A percentile compares a stretch with the other conserved stretches of the same genome.
phyloP scores from a whole-genome alignment of 257 asterid species.

The Fraxinus cuspidata region DNA sequence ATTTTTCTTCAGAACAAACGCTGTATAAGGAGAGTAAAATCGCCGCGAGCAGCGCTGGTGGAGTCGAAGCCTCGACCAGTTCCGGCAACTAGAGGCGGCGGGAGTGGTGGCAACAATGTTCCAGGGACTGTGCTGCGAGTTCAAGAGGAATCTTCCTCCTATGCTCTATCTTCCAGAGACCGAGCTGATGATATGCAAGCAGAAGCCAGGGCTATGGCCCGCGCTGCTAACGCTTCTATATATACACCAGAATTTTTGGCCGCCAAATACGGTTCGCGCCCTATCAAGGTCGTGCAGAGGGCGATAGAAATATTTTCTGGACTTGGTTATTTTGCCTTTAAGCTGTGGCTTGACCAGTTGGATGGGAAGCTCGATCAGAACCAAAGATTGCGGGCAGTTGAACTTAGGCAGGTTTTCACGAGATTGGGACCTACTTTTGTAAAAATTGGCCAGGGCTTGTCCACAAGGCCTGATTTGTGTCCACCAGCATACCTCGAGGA shows the following conservation, averaged over 20 bases:
- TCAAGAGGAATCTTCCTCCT: slow-evolving; percentile 27
- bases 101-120: slow-evolving; percentile 28
- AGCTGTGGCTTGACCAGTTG: slow-evolving; percentile 73
- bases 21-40: slow-evolving; percentile 7
- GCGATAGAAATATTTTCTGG: slow-evolving; percentile 69
- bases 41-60: slow-evolving; percentile 66
- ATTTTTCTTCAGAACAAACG: neutral
- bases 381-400: slow-evolving; percentile 67
- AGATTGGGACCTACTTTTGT: slow-evolving; percentile 94
- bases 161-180: slow-evolving; percentile 46
- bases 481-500: slow-evolving; percentile 87
- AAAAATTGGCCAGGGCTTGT: slow-evolving; percentile 93
- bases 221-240: slow-evolving; percentile 78
- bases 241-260: slow-evolving; percentile 67
- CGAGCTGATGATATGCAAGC: slow-evolving; percentile 94
- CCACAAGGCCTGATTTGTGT: slow-evolving; percentile 95
- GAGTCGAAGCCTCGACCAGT: slow-evolving; percentile 63
- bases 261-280: slow-evolving; percentile 68
- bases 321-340: slow-evolving; percentile 71
- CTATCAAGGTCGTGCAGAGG: slow-evolving; percentile 67
- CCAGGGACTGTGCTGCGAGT: slow-evolving; percentile 30
- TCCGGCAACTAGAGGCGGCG: slow-evolving; percentile 47
- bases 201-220: slow-evolving; percentile 88
- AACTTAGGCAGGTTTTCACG: slow-evolving; percentile 72
- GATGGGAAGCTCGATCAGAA: slow-evolving; percentile 56